Percentiles rank a stretch among this genome's conserved stretches.
phyloP scores from a whole-genome alignment of 208 protist species.

The Crithidia mellificae region DNA sequence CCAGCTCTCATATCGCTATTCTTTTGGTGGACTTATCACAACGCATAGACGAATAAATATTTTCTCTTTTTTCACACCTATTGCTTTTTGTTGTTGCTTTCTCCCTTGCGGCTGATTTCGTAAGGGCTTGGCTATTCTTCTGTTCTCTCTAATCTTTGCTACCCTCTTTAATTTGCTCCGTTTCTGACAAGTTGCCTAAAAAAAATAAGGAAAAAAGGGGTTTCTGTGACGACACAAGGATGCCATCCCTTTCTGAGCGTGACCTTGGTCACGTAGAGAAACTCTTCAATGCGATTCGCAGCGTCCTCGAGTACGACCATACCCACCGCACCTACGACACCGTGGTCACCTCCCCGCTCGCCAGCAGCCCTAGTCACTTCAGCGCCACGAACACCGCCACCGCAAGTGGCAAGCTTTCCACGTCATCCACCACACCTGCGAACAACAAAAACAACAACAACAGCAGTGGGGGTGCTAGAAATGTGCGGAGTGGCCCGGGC shows the following conservation, averaged over 20 bases:
- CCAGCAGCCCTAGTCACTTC: not conserved
- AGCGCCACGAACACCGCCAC: not conserved
- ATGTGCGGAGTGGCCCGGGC: not conserved
- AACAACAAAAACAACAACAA: not conserved
- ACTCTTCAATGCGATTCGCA: conserved; percentile 55
- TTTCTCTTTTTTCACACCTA: too few relatives aligned
- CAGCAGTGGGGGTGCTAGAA: too few relatives aligned
- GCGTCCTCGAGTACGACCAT: conserved; percentile 36
- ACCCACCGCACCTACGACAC: conserved; percentile 14
- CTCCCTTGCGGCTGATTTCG: too few relatives aligned
- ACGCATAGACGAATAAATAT: too few relatives aligned
- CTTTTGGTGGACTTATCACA: too few relatives aligned
- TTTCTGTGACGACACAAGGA: conserved; percentile 5
- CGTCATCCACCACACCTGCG: not conserved
- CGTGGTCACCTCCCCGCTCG: not conserved
- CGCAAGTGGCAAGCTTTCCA: not conserved
- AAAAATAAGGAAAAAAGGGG: conserved; percentile 1
- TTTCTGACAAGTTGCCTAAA: not conserved
- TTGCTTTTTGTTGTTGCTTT: too few relatives aligned
- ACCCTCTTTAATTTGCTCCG: conserved; percentile 6
- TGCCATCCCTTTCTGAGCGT: conserved; percentile 54
- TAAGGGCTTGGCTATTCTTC: too few relatives aligned
- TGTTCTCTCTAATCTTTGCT: not conserved
- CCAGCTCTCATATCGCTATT: too few relatives aligned
- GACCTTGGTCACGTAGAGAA: conserved; percentile 70